A percentile compares a stretch with the other conserved stretches of the same genome.
Evolutionary conservation across 495 filamentous ascomycete species (phyloP).

Genomic region (Pyrenula massariospora): DNA sequence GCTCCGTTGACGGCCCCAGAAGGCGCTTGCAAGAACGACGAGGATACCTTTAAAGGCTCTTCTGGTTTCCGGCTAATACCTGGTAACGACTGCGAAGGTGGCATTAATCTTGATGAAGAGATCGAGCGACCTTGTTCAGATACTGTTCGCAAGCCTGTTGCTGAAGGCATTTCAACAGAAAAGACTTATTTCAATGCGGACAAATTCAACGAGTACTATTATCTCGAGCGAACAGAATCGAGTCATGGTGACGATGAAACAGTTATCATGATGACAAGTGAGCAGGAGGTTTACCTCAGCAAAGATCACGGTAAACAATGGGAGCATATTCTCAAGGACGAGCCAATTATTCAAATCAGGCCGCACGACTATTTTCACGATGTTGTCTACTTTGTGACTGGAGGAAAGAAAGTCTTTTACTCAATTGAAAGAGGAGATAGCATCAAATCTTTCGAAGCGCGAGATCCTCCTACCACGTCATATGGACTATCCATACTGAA

Average conservation of each 20-base stretch:
- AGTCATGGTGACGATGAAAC: conserved; percentile 64
- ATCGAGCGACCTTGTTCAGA: conserved; percentile 40
- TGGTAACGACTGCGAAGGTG: conserved; percentile 64
- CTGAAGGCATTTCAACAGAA: conserved; percentile 46
- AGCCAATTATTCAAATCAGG: conserved; percentile 54
- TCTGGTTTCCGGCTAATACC: conserved; percentile 91
- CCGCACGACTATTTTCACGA: conserved; percentile 72
- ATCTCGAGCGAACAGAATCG: conserved; percentile 67
- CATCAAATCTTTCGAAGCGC: conserved; percentile 56
- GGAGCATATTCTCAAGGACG: conserved; percentile 49
- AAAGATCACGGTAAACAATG: conserved; percentile 82
- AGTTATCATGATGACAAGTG: conserved; percentile 62
- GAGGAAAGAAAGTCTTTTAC: conserved; percentile 55
- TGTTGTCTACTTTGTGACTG: conserved; percentile 72
- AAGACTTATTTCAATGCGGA: conserved; percentile 45
- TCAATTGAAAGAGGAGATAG: conserved; percentile 61
- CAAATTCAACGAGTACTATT: conserved; percentile 52
- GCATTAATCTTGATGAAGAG: conserved; percentile 29
- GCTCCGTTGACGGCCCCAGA: conserved; percentile 37
- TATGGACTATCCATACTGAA: conserved; percentile 37
- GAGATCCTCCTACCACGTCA: conserved; percentile 29
- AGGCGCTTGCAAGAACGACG: conserved; percentile 51
- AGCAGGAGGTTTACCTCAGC: conserved; percentile 54
- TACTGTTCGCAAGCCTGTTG: conserved; percentile 25
- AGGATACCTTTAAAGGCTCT: conserved; percentile 64